Evolutionary conservation across 73 alveolate species (phyloP), one percentile per base, ranked within the genome.

Genomic region (Tetrahymena borealis): DNA sequence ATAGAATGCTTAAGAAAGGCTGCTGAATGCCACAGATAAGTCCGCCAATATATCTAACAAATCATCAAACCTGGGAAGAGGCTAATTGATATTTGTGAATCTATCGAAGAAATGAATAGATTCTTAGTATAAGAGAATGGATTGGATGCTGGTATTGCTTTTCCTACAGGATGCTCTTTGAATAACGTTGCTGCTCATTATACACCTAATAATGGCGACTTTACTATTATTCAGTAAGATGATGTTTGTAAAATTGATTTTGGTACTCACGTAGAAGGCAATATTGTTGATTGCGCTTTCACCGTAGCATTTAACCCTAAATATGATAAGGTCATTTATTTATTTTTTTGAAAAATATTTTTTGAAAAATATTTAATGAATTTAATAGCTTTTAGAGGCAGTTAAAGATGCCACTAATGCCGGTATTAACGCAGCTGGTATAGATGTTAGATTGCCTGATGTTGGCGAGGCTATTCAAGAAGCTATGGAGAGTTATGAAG

Each of bases 21-120:
- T 77, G 99, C 99, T 31, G 99, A 98, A 93, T 96, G 99, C 92
- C 99, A 98, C 92, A 94, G 99, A 78, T 97, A 98, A 96, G 97
- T 97, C 78, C 92, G 99, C 43, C 96, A 97, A 95, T 98, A 97
- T 94, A 98, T 99, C 10, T 38, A 91, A 39, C 97, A 98, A 94
- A 40, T 95, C 24, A 94, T 98, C 37, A 97, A 95, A 91, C 99
- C 99, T 4, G 99, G 99, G 31, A 91, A 77, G 77, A 91, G 95
- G 77, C 94, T 98, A 92, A 96, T 97, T 35, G 99, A 98, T 90
- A 97, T 98, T 35, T 97, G 99, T 78, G 98, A 97, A 90, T 97
- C 94, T 93, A 90, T 98, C 77, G 99, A 98, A 95, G 96, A 97
- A 39, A 97, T 96, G 94, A 91, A 96, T 39, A 90, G 98, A 77